A percentile compares a stretch with the other conserved stretches of the same genome.
phyloP scores from a whole-genome alignment of 176 grass and related monocot genomes.

The Cocos nucifera region DNA sequence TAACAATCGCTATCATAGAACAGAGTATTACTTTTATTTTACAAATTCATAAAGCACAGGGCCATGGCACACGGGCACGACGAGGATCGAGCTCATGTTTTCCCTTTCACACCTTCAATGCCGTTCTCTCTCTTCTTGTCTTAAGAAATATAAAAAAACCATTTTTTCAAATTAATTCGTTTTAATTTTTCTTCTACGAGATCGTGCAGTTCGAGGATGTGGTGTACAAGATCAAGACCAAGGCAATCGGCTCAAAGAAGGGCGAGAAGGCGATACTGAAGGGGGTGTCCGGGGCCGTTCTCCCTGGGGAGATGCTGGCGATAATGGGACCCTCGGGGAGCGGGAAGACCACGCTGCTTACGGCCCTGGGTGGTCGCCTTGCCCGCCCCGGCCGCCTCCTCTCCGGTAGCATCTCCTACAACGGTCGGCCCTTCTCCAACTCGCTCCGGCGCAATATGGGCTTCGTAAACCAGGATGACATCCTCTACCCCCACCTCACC shows the following conservation, averaged over 20 bases:
- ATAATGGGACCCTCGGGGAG: background rate
- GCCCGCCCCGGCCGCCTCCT: background rate
- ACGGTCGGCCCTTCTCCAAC: background rate
- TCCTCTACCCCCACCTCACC: background rate
- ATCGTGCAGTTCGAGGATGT: conserved; percentile 2
- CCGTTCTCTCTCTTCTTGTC: no score
- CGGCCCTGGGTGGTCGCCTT: background rate
- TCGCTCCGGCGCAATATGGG: background rate
- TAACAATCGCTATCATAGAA: no score
- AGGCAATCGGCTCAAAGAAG: background rate
- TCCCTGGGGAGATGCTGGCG: background rate
- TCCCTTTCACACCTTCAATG: no score
- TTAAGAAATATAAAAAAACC: no score
- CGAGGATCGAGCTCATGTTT: no score
- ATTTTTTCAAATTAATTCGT: background rate
- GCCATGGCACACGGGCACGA: no score
- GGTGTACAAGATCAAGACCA: background rate
- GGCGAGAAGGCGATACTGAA: background rate
- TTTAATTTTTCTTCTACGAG: background rate
- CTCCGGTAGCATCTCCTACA: background rate
- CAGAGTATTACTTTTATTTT: no score
- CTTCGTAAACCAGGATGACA: background rate
- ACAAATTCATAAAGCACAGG: no score
- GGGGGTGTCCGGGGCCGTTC: background rate
- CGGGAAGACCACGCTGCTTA: background rate